A percentile compares a stretch with the other conserved stretches of the same genome.
Conservation (phyloP, 106 monocot genomes). For the Phalaenopsis aphrodite region DNA sequence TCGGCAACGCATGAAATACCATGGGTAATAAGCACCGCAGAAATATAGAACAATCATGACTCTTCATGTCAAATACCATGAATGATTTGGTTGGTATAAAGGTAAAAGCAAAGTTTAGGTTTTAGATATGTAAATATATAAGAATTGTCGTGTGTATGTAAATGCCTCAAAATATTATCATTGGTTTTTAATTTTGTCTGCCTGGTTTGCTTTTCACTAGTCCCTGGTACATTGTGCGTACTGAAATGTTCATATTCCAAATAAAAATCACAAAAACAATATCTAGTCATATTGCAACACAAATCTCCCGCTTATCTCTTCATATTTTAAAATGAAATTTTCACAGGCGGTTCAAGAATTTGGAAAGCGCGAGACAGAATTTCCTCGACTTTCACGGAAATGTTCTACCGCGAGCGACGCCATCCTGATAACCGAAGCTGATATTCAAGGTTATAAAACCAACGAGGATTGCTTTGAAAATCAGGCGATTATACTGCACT, state of each 20-base stretch:
- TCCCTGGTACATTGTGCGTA: no score
- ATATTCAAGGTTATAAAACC: slow-evolving; percentile 26
- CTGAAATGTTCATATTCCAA: not conserved
- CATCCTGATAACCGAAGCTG: slow-evolving; percentile 33
- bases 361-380: slow-evolving; percentile 10
- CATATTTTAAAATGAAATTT: not conserved
- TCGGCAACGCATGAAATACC: no score
- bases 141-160: no score
- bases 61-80: no score
- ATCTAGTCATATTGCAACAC: not conserved
- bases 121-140: no score
- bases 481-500: not conserved
- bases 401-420: slow-evolving; percentile 18
- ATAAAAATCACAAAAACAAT: not conserved
- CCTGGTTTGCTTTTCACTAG: no score
- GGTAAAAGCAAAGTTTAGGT: no score
- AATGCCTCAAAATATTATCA: no score
- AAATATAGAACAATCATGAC: no score
- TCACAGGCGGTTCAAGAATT: slow-evolving; percentile 35
- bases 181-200: no score
- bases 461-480: slow-evolving; percentile 1
- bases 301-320: not conserved
- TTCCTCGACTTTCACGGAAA: not conserved
- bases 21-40: no score
- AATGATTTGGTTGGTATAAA: no score